Base-by-base conservation (phyloP, 495 filamentous ascomycete species). In the Echria macrotheca region DNA sequence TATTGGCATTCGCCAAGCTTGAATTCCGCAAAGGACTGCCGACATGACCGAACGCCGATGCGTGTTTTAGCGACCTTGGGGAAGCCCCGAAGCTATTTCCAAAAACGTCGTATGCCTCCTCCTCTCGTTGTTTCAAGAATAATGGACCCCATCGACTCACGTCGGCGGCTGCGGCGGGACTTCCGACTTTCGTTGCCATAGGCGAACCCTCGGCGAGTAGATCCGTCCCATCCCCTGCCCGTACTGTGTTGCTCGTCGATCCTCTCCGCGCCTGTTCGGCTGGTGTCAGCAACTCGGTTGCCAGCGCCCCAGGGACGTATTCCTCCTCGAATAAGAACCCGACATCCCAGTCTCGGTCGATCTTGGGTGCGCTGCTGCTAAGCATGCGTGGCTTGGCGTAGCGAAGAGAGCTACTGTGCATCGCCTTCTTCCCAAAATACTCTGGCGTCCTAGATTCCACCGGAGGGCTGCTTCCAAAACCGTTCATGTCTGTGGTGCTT, bases 21-120 rank as follows among this genome's bases (percentile, higher is more conserved):
- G 91, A 93, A 65, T 96, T 94, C 36, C 93, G 88, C 7, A 98
- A 77, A 19, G 93, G 93, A 31, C 94, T 97, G 18, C 94, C 93
- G 42, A 97, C 85, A 54, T 95, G 89, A 25, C 88, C 85, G 59
- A 95, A 85, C 1, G 78, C 81, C 6, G 73, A 71, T 2, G 68
- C 9, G 63, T 70, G 69, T 56, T 72, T 74, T 50, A 71, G 57
- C 21, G 66, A 46, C 22, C 65, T 48, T 24, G 51, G 41, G 12
- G 28, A 22, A 24, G 31, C 44, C 10, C 44, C 45, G 2, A 18
- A 8, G n/a, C n/a, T n/a, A n/a, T n/a, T n/a, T n/a, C n/a, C n/a
- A n/a, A n/a, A n/a, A n/a, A n/a, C n/a, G 3, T 56, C 54, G 8
- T 32, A 12, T 0, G 39, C 81, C 32, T 93, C 87, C 49, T 91